These are phyloP conservation scores for Pseudocercospora musae DNA, from an alignment of 2,329 filamentous ascomycete species.

Conservation along the genomic window DNA sequence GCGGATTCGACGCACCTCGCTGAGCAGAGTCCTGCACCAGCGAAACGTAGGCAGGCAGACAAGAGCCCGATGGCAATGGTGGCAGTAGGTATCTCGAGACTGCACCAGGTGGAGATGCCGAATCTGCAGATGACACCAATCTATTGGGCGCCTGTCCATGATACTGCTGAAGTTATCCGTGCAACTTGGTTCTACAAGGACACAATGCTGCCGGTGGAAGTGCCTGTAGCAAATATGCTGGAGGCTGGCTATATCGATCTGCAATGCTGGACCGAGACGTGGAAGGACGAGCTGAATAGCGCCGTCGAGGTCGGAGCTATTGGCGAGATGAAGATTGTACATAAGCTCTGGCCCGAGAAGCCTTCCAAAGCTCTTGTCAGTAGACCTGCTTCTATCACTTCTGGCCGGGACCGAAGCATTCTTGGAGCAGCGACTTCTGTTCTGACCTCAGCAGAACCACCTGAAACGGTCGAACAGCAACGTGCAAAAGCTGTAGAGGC, in stretches of 20 bases:
- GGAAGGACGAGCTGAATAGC: slow-evolving; percentile 85
- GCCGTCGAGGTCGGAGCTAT: slow-evolving; percentile 84
- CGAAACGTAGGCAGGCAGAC: slow-evolving; percentile 26
- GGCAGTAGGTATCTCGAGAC: slow-evolving; percentile 80
- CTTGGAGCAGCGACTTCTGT: slow-evolving; percentile 26
- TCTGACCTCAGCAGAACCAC: slow-evolving; percentile 31
- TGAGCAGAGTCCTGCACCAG: slow-evolving; percentile 28
- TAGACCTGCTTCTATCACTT: slow-evolving; percentile 39
- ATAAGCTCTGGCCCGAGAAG: slow-evolving; percentile 75
- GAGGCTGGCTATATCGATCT: slow-evolving; percentile 88
- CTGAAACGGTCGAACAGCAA: slow-evolving; percentile 44
- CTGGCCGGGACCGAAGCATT: slow-evolving; percentile 8
- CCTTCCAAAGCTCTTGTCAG: slow-evolving; percentile 52
- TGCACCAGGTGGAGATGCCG: slow-evolving; percentile 85
- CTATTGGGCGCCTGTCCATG: slow-evolving; percentile 94
- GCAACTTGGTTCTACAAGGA: slow-evolving; percentile 98
- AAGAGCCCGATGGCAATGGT: slow-evolving; percentile 56
- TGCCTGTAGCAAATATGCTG: slow-evolving; percentile 81
- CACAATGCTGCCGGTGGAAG: slow-evolving; percentile 85
- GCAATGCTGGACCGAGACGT: slow-evolving; percentile 78
- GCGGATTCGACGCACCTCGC: slow-evolving; percentile 39
- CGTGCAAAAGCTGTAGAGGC: slow-evolving; percentile 43
- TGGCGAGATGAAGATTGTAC: slow-evolving; percentile 86
- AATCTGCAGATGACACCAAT: slow-evolving; percentile 84
- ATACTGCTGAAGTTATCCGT: slow-evolving; percentile 75